Evolutionary conservation across 129 eudicot genomes (phyloP), one percentile per base, ranked within the genome.

Genomic region (Gnaphalium uliginosum): DNA sequence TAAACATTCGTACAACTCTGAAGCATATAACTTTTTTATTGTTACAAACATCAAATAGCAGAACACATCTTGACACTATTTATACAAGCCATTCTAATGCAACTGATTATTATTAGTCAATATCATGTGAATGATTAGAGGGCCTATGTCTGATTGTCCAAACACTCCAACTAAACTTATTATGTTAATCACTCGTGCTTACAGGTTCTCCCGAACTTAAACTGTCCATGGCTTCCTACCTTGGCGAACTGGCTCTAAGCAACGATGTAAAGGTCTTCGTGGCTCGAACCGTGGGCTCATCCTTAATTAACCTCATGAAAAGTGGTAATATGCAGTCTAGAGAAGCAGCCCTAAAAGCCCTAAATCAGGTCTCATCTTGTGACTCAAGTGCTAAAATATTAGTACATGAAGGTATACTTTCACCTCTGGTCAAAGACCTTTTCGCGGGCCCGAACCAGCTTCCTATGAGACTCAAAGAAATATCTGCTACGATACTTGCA

Each of bases 341-440:
- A 73, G 98, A 94, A 83, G 97, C 97, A 41, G 86, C 98, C 27
- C 79, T 94, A 56, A 94, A 89, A 83, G 97, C 98, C 35, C 62
- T 94, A 39, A 90, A 90, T 76, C 98, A 94, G 84, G 93, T 94
- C 57, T 94, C 98, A 11, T 88, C 97, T 6, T 85, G 85, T 6
- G 98, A 94, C 65, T 66, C 85, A 23, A 90, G 97, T 81, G 93
- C 97, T 21, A 85, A 83, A 79, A 75, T 91, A 66, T 75, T 94
- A 73, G 87, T 94, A 11, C 92, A 90, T 64, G 85, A 84, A n/a
- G 98, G 96, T 35, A 89, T 94, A 30, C 96, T 94, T 68, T 87
- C 96, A 15, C 98, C 96, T 57, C 88, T 94, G 0, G 93, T 94
- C 65, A 85, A 87, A 79, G 96, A 89, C 83, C 97, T 94, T 23